A percentile compares a stretch with the other conserved stretches of the same genome.
phyloP scores from a whole-genome alignment of 441 rosid species.

The Erodium trifolium region DNA sequence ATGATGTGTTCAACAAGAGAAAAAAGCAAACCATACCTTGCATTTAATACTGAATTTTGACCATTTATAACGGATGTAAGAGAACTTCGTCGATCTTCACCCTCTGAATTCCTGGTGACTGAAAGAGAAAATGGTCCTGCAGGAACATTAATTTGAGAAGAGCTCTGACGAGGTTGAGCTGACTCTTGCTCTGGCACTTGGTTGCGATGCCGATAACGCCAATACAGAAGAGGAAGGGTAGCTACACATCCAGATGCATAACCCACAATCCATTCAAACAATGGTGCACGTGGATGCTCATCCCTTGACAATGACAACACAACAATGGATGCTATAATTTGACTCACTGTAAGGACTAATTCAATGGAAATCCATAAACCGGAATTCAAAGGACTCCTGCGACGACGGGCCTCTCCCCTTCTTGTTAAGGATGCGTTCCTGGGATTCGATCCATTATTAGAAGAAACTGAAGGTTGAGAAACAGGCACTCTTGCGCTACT shows the following conservation, averaged over 20 bases:
- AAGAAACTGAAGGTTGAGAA: conserved; percentile 35
- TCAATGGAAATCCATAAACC: conserved; percentile 88
- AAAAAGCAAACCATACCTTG: conserved; percentile 34
- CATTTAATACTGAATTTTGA: conserved; percentile 35
- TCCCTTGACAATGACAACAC: conserved; percentile 66
- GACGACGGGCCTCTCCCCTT: conserved; percentile 57
- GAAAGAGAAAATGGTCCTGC: conserved; percentile 52
- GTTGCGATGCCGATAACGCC: conserved; percentile 65
- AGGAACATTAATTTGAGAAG: conserved; percentile 34
- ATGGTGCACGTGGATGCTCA: conserved; percentile 72
- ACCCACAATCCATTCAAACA: conserved; percentile 78
- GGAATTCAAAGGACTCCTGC: conserved; percentile 84
- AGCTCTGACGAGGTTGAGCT: conserved; percentile 42
- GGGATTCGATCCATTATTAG: conserved; percentile 36
- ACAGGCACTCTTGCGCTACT: conserved; percentile 25
- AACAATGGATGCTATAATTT: conserved; percentile 68
- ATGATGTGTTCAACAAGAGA: not conserved
- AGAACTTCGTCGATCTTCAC: conserved; percentile 29
- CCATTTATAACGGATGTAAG: conserved; percentile 26
- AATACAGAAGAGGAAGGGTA: conserved; percentile 78
- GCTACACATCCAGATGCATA: conserved; percentile 91
- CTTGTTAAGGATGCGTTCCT: conserved; percentile 36
- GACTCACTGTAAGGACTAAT: conserved; percentile 65
- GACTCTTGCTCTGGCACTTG: conserved; percentile 53
- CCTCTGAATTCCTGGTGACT: conserved; percentile 46